Percentiles rank a stretch among this genome's conserved stretches.
phyloP scores from a whole-genome alignment of 306 rosid species.

The Pterocarpus santalinus region DNA sequence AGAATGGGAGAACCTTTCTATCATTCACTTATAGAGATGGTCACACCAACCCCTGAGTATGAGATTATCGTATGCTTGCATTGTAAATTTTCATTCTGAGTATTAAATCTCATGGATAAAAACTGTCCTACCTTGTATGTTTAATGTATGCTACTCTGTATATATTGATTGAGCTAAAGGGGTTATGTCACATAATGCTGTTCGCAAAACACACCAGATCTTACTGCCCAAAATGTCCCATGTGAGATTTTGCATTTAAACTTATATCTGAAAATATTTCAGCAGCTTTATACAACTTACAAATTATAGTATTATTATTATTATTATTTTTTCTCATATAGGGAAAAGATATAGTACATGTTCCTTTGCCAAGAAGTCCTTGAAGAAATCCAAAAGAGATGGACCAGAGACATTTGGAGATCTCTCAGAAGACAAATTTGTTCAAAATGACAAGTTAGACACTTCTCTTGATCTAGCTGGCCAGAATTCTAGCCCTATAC shows the following conservation, averaged over 20 bases:
- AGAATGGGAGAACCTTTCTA: no score
- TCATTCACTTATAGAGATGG: no score
- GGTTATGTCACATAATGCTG: no score
- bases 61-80: neutral
- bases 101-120: neutral
- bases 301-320: neutral
- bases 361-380: slow-evolving; percentile 67
- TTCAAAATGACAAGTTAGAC: slow-evolving; percentile 53
- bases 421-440: slow-evolving; percentile 54
- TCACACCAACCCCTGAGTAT: neutral
- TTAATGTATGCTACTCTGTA: neutral
- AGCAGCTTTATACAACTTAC: neutral
- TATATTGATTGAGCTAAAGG: slow-evolving; percentile 28
- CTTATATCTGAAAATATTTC: neutral
- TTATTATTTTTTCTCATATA: slow-evolving; percentile 38
- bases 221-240: slow-evolving; percentile 39
- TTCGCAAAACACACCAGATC: slow-evolving; percentile 24
- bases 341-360: slow-evolving; percentile 55
- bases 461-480: slow-evolving; percentile 52
- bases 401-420: slow-evolving; percentile 49
- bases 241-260: slow-evolving; percentile 46
- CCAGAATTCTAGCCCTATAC: slow-evolving; percentile 48
- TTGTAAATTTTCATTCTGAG: neutral
- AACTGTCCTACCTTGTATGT: neutral
- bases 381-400: slow-evolving; percentile 62